Conservation (phyloP, 2,329 filamentous ascomycete species). For the Neopestalotiopsis rosae region DNA sequence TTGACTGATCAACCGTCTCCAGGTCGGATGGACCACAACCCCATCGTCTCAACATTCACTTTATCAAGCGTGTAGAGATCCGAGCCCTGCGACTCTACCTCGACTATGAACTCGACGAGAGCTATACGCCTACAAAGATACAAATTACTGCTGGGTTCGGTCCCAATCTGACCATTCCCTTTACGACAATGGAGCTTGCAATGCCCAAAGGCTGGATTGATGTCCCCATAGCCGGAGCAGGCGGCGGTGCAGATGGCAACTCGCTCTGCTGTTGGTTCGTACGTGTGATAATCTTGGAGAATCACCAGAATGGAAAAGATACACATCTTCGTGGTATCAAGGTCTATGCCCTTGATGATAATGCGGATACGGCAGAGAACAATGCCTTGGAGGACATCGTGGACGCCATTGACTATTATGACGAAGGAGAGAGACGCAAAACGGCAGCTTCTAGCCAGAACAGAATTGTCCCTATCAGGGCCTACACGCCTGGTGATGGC, state of each 20-base stretch:
- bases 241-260: conserved; percentile 68
- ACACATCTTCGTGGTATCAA: conserved; percentile 96
- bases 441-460: conserved; percentile 37
- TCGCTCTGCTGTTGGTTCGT: conserved; percentile 88
- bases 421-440: conserved; percentile 32
- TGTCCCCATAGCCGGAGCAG: conserved; percentile 65
- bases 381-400: conserved; percentile 42
- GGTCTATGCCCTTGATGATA: conserved; percentile 70
- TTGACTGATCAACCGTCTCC: conserved; percentile 6
- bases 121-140: conserved; percentile 94
- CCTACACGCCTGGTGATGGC: conserved; percentile 38
- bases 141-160: conserved; percentile 88
- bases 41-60: conserved; percentile 83
- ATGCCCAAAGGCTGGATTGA: conserved; percentile 91
- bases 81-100: conserved; percentile 82
- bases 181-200: conserved; percentile 78
- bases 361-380: conserved; percentile 43
- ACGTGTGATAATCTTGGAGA: conserved; percentile 90
- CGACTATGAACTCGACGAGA: conserved; percentile 92
- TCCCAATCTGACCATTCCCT: conserved; percentile 89
- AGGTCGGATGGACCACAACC: conserved; percentile 85
- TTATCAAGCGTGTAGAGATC: conserved; percentile 82
- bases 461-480: conserved; percentile 33
- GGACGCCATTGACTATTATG: conserved; percentile 36
- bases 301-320: conserved; percentile 99